Percentiles rank a stretch among this genome's conserved stretches.
Evolutionary conservation across 768 basidiomycete species (phyloP).

Genomic region (Porpolomopsis calyptriformis): DNA sequence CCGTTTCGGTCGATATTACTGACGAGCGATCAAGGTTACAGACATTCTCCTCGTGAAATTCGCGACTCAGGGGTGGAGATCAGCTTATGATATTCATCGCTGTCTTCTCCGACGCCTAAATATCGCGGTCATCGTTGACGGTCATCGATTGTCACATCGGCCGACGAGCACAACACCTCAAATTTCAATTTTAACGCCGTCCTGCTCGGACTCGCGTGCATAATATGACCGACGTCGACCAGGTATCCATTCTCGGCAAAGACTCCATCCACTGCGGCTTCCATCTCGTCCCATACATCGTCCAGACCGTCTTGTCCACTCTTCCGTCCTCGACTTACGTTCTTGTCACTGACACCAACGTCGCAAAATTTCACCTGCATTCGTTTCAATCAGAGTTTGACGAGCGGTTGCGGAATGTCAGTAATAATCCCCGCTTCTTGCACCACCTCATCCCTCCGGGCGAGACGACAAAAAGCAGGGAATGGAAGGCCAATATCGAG

Average conservation of each 20-base stretch:
- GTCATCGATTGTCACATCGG: too few species aligned
- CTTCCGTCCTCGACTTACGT: conserved; percentile 81
- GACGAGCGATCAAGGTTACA: too few species aligned
- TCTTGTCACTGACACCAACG: conserved; percentile 84
- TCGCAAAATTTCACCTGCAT: conserved; percentile 70
- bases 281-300: conserved; percentile 83
- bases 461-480: conserved; percentile 84
- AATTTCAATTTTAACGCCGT: too few species aligned
- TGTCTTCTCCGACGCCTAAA: too few species aligned
- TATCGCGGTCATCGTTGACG: too few species aligned
- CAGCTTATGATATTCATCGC: too few species aligned
- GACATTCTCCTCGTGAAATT: too few species aligned
- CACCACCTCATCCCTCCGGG: conserved; percentile 77
- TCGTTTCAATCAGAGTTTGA: conserved; percentile 58
- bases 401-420: conserved; percentile 22
- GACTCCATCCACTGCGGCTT: conserved; percentile 92
- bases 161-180: too few species aligned
- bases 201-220: too few species aligned
- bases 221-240: conserved; percentile 40
- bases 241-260: conserved; percentile 75
- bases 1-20: too few species aligned
- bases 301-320: conserved; percentile 53
- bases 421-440: conserved; percentile 53
- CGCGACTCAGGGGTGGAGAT: too few species aligned
- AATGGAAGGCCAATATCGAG: conserved; percentile 88